Evolutionary conservation across 768 basidiomycete species (phyloP).

Genomic region (Hygrophoropsis aurantiaca): DNA sequence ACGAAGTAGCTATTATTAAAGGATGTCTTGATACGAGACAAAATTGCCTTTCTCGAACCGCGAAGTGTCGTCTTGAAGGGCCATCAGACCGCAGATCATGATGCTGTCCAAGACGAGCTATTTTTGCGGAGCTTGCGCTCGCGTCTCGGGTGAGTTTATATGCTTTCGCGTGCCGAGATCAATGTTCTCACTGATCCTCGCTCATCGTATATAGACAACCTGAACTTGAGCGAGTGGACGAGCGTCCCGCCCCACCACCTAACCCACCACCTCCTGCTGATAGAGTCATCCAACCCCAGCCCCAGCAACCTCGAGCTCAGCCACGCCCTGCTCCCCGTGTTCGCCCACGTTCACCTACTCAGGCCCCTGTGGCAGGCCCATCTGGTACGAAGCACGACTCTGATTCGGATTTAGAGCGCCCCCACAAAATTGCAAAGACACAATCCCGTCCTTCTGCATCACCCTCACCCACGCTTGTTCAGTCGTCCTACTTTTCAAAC

Average conservation of each 20-base stretch:
- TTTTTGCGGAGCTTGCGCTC: conserved; percentile 62
- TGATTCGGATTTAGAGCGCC: conserved; percentile 23
- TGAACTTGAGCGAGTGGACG: conserved; percentile 4
- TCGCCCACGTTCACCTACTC: conserved; percentile 12
- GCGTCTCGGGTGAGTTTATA: conserved; percentile 63
- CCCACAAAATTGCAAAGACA: conserved; percentile 19
- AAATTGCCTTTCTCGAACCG: conserved; percentile 79
- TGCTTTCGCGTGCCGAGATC: background rate
- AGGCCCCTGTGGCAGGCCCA: conserved; percentile 13
- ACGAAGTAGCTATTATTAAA: conserved; percentile 62
- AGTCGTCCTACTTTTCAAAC: conserved; percentile 19
- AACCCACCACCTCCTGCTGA: conserved; percentile 14
- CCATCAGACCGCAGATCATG: conserved; percentile 62
- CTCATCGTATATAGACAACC: conserved; percentile 2
- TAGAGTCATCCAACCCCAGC: no score
- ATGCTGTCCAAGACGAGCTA: conserved; percentile 51
- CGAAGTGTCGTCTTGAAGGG: conserved; percentile 59
- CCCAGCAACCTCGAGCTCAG: no score
- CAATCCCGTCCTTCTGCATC: conserved; percentile 16
- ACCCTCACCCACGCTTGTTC: conserved; percentile 4
- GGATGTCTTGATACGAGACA: conserved; percentile 64
- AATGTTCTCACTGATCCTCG: no score
- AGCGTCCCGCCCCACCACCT: conserved; percentile 1
- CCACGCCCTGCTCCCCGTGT: background rate
- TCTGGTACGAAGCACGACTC: conserved; percentile 16